A percentile compares a stretch with the other conserved stretches of the same genome.
These are phyloP conservation scores for Chalaropsis ovoidea DNA, from an alignment of 2,329 filamentous ascomycete species.

Conservation along the genomic window DNA sequence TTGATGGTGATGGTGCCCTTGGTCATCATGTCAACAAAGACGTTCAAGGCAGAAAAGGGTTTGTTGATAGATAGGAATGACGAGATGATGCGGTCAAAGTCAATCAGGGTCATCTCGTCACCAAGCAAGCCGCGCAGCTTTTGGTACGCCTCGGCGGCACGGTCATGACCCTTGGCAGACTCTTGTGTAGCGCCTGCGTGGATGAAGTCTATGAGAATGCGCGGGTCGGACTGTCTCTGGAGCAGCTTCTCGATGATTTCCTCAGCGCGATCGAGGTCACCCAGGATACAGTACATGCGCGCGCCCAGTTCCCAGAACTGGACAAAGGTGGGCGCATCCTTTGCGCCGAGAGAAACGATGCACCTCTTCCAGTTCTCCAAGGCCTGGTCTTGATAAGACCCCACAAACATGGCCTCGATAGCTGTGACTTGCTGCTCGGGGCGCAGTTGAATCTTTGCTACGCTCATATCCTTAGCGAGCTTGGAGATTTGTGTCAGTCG, in stretches of 20 bases:
- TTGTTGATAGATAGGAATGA: constrained; percentile 58
- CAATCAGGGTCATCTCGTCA: constrained; percentile 52
- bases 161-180: constrained; percentile 33
- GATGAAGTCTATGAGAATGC: constrained; percentile 59
- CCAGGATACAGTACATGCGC: constrained; percentile 50
- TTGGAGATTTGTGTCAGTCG: constrained; percentile 51
- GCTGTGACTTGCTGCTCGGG: constrained; percentile 53
- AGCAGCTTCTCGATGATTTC: constrained; percentile 47
- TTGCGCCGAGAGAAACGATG: constrained; percentile 42
- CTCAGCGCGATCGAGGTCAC: constrained; percentile 50
- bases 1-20: constrained; percentile 43
- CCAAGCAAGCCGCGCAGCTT: constrained; percentile 53
- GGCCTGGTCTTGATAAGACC: constrained; percentile 50
- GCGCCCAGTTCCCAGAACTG: constrained; percentile 56
- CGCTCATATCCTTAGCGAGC: constrained; percentile 56
- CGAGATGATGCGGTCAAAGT: constrained; percentile 66
- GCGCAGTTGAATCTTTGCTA: constrained; percentile 45
- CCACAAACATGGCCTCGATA: constrained; percentile 57
- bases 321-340: constrained; percentile 38
- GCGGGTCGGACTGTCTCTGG: constrained; percentile 40
- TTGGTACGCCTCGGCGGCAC: constrained; percentile 59
- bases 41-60: constrained; percentile 56
- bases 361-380: constrained; percentile 54
- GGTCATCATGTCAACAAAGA: constrained; percentile 86
- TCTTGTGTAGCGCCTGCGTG: constrained; percentile 43